Evolutionary conservation across 164 flowering plant species (phyloP), one percentile per base, ranked within the genome.

Genomic region (Akebia trifoliata): DNA sequence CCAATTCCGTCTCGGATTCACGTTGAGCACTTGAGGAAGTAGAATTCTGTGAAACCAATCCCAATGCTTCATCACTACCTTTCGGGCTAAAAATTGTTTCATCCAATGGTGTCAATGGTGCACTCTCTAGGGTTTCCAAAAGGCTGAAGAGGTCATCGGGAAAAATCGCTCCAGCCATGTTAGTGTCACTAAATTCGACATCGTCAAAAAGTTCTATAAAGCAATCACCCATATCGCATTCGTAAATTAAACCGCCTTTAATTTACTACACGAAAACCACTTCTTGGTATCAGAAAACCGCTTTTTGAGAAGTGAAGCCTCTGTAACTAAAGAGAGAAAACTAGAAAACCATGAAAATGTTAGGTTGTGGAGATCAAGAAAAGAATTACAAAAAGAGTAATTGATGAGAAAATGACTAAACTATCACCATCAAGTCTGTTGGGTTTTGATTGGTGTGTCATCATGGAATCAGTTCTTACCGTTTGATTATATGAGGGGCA

Each of bases 131-230:
- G 36, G 75, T 67, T 67, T 86, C 94, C 6, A 91, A 69, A 44
- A 87, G 59, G 44, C 81, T 76, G 43, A 83, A 91, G 18, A 87
- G 69, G 36, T 91, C 87, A n/a, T 84, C 83, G 1, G 71, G 67
- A 0, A 73, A 63, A n/a, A 66, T 59, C 4, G 65, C 61, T 20
- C 67, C 75, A 1, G 51, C 70, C 24, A 81, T 64, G 67, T 56
- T 43, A 17, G 75, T 28, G 22, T 63, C 72, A 6, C 54, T 69
- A 7, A 72, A 74, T 21, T 74, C 79, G 0, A 64, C 26, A 2
- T 75, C 85, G 18, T 76, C 78, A 30, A 85, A 74, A 42, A 76
- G 64, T 11, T 74, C 77, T 12, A 74, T 55, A 12, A 80, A 64
- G 54, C 28, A 54, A 9, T 78, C 82, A 53, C 60, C 68, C 82